Evolutionary conservation across 371 early-diverging fungal species (phyloP), one percentile per base, ranked within the genome.

Genomic region (Vairimorpha necatrix): DNA sequence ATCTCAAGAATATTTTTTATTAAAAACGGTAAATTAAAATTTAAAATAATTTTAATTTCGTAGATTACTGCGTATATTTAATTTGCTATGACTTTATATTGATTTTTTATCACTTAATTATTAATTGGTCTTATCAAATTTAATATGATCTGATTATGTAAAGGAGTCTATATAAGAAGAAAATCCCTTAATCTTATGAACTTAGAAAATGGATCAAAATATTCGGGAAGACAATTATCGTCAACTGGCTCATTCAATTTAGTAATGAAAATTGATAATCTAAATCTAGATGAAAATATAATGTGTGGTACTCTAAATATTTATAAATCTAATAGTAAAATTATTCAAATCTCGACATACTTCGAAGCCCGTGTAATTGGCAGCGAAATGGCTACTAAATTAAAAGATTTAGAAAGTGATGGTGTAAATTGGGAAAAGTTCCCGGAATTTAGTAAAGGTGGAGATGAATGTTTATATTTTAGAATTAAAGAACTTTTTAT

Each of bases 401-500:
- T 28, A 7, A 38, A 24, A 18, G 47, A 32, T 32, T 22, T 11
- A 22, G 71, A 48, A 18, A 36, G 47, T 47, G 69, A 65, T 33
- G 61, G 36, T 39, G 36, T 53, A n/a, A 67, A 77, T 38, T 77
- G 77, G 77, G 58, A 46, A 61, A 65, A 60, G 42, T 69, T 69
- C 16, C 65, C 66, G 7, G 77, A 71, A 36, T 76, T 54, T 34
- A 36, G n/a, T 63, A 38, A 63, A 1, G 24, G 33, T 32, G 22
- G 34, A 7, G 54, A 34, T 22, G 53, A 68, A 14, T 72, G 60
- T 53, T 24, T 77, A 32, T 77, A 68, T 54, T 48, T 77, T 18
- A 71, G 54, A 61, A 72, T 77, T 30, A 77, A 72, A 47, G 77
- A 77, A 38, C 36, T 71, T 28, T 77, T 77, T 67, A 20, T 77